phyloP scores from a whole-genome alignment of 352 stramenopile species.

The Hyaloperonospora brassicae region DNA sequence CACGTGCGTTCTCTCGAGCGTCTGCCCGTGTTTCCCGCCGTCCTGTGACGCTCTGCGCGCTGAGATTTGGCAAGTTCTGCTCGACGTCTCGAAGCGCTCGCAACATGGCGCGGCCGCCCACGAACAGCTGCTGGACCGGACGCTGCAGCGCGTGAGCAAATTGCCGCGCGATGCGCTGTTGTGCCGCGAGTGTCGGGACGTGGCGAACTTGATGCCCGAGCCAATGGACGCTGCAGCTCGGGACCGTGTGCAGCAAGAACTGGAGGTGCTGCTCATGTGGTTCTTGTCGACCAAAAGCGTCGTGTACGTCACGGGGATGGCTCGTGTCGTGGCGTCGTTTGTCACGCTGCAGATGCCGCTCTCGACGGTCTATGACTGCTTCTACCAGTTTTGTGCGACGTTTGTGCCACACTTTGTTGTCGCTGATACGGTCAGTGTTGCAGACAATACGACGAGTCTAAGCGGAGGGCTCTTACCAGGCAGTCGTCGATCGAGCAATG shows the following conservation, averaged over 20 bases:
- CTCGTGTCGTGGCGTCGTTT: slow-evolving; percentile 62
- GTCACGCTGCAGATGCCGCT: slow-evolving; percentile 65
- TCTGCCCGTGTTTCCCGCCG: slow-evolving; percentile 44
- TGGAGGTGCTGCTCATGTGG: slow-evolving; percentile 74
- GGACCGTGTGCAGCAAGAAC: slow-evolving; percentile 42
- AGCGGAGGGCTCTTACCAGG: neutral
- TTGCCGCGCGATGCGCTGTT: slow-evolving; percentile 56
- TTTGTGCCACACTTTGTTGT: slow-evolving; percentile 71
- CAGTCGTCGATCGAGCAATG: slow-evolving; percentile 23
- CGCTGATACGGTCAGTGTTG: slow-evolving; percentile 10
- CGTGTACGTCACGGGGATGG: slow-evolving; percentile 65
- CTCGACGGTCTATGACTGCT: slow-evolving; percentile 78
- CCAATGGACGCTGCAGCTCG: slow-evolving; percentile 13
- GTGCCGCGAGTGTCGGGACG: slow-evolving; percentile 43
- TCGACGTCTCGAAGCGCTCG: slow-evolving; percentile 76
- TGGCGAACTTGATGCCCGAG: slow-evolving; percentile 30
- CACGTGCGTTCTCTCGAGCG: slow-evolving; percentile 43
- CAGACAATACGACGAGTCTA: no score
- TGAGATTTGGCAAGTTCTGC: slow-evolving; percentile 76
- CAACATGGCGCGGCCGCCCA: slow-evolving; percentile 58
- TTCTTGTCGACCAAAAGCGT: slow-evolving; percentile 79
- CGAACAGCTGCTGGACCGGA: slow-evolving; percentile 52
- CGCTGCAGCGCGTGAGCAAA: slow-evolving; percentile 54
- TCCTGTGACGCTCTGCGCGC: slow-evolving; percentile 42
- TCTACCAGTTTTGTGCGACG: slow-evolving; percentile 74